Base-by-base conservation (phyloP, 2,329 filamentous ascomycete genomes). In the Hypocrella siamensis region DNA sequence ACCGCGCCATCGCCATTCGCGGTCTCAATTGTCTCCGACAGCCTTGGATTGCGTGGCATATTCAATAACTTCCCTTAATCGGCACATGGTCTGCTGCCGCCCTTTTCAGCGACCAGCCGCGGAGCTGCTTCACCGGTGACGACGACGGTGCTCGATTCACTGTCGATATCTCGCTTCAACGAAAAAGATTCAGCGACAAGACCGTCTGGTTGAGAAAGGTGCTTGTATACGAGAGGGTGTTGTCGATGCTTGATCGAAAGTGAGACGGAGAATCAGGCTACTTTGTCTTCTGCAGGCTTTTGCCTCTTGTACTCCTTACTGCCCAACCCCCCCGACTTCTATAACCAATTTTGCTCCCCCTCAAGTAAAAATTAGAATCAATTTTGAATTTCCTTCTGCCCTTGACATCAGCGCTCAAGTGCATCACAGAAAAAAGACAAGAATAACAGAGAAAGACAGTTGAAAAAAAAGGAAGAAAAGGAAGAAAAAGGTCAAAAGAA, bases 351-450 rank as follows among this genome's bases (percentile, higher is more conserved):
- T 37, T 43, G 41, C 48, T 43, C 46, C 46, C 42, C 49, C 43
- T 46, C 45, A 46, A 53, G 54, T 47, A 56, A 61, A 58, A 65
- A 64, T 65, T 59, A 64, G 53, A 65, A 66, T 66, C 66, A 58
- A 65, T 57, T 62, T 58, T 56, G 54, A 51, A 47, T 46, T 39
- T 51, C 48, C n/a, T n/a, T n/a, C n/a, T n/a, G n/a, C n/a, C 40
- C 42, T 47, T 54, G 46, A 48, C 46, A 48, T 54, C 46, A 54
- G 48, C 53, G 49, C 52, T 39, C 41, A 49, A 53, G 56, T 55
- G 54, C 47, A 33, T 42, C 39, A 39, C 45, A 34, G 47, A 42
- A 46, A 48, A 33, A 44, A 42, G 44, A 36, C 42, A 31, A 38
- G 32, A 40, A 41, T 38, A 43, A 37, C 25, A 26, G 11, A 14